Evolutionary conservation across 2,329 filamentous ascomycete species (phyloP), one percentile per base, ranked within the genome.

Genomic region (Microdochium nivale): DNA sequence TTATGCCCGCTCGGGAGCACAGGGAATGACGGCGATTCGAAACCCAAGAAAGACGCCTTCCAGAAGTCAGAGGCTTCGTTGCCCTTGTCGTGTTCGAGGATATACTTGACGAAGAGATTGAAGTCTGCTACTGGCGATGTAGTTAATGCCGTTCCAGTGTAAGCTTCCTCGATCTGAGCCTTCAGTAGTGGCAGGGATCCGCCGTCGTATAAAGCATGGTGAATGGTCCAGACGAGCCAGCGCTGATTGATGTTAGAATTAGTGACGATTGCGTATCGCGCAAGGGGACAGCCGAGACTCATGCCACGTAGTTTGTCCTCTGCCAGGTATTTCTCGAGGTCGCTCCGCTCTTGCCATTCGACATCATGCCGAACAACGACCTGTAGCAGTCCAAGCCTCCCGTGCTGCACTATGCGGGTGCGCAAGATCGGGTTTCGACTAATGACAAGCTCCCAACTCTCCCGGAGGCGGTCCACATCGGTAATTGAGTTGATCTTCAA

Each of bases 401-500:
- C 33, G 33, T 37, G 33, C n/a, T 27, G 44, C 25, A 60, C 37
- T 30, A 61, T 52, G 19, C 56, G 53, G 33, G 59, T 61, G 16
- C 59, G 56, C n/a, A 61, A 47, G 25, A 61, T 58, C 5, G 53
- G 51, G 13, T 35, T 51, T 14, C 16, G 23, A 21, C 21, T 47
- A 21, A 52, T 27, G 2, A 49, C 50, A 2, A 23, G 13, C 19
- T 57, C 46, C 56, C 56, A 59, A 10, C 55, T 56, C 10, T 49
- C 27, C 37, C 54, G 50, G 40, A 59, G 52, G 14, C 21, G 25
- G 9, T n/a, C 16, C 33, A 51, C 25, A 13, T 52, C 37, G 23
- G 52, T 25, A 46, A 51, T 23, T 21, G 40, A 16, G 37, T 48
- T 23, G 9, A 55, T 19, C 24, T 33, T 47, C 24, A 51, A 52